Conservation (phyloP, 1,284 basidiomycete genomes). For the Ustilago curta region DNA sequence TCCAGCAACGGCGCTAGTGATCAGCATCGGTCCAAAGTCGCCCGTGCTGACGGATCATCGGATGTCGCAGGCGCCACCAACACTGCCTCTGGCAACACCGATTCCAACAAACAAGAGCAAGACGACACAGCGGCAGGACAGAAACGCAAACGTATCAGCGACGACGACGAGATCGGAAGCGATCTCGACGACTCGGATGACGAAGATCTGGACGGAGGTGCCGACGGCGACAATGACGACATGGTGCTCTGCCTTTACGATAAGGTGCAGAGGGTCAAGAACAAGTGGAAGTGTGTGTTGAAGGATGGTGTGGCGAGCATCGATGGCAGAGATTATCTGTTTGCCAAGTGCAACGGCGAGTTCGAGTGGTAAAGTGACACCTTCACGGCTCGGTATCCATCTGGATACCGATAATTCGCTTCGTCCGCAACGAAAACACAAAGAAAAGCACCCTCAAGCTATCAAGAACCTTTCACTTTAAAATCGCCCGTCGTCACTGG, state of each 20-base stretch:
- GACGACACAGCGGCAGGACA: conserved; percentile 39
- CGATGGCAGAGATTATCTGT: conserved; percentile 96
- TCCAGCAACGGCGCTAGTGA: conserved; percentile 19
- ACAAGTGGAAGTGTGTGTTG: conserved; percentile 99
- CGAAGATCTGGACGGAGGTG: conserved; percentile 72
- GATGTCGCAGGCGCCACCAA: conserved; percentile 32
- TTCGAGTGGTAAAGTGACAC: conserved; percentile 51
- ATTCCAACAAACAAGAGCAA: conserved; percentile 18
- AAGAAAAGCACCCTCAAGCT: neutral
- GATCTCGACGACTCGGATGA: conserved; percentile 93
- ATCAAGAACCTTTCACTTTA: neutral
- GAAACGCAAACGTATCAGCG: conserved; percentile 70
- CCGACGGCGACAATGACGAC: conserved; percentile 75
- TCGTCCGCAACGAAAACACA: neutral
- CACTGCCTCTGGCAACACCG: conserved; percentile 15
- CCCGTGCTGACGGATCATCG: conserved; percentile 34
- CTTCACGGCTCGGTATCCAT: too few species aligned
- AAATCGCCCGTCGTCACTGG: neutral
- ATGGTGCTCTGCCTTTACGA: conserved; percentile 99
- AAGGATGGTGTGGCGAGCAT: conserved; percentile 98
- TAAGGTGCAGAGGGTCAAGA: conserved; percentile 97
- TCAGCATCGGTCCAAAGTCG: conserved; percentile 45
- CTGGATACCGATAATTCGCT: too few species aligned
- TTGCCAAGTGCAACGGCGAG: conserved; percentile 83
- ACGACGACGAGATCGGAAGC: conserved; percentile 89